Percentiles rank a stretch among this genome's conserved stretches.
Conservation (phyloP, 805 yeast genomes). For the Citeromyces matritensis region DNA sequence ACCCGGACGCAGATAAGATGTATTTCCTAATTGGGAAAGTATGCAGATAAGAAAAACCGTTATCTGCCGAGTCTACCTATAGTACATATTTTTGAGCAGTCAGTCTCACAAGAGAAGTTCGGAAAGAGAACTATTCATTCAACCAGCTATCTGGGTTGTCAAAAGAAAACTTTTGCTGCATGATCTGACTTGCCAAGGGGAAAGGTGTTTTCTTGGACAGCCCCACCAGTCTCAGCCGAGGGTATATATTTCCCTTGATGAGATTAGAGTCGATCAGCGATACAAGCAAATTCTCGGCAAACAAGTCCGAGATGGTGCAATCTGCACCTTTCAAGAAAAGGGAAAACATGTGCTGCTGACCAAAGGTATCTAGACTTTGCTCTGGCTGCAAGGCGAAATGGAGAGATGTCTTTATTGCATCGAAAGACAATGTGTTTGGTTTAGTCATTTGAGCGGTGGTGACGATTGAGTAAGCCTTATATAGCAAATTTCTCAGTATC, state of each 20-base stretch:
- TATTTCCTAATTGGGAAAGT: no score
- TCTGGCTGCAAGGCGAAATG: conserved; percentile 6
- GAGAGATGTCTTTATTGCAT: conserved; percentile 11
- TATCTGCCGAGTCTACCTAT: not conserved
- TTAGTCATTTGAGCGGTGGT: conserved; percentile 1
- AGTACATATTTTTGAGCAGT: no score
- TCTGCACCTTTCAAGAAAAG: conserved; percentile 3
- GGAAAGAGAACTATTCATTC: conserved; percentile 4
- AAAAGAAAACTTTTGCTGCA: conserved; percentile 7
- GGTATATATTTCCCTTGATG: conserved; percentile 31
- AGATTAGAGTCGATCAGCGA: conserved; percentile 38
- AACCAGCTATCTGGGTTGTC: conserved; percentile 14
- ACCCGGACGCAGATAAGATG: not conserved
- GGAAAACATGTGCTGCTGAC: not conserved
- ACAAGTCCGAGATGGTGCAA: conserved; percentile 16
- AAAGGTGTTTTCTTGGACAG: conserved; percentile 14
- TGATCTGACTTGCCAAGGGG: conserved; percentile 10
- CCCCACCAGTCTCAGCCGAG: conserved; percentile 8
- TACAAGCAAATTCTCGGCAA: conserved; percentile 33
- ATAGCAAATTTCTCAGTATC: conserved; percentile 25
- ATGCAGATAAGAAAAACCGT: not conserved
- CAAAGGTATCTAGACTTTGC: not conserved
- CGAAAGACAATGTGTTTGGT: conserved; percentile 7
- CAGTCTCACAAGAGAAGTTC: not conserved
- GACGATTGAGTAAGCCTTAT: conserved; percentile 7